Percentiles rank a stretch among this genome's conserved stretches.
These are phyloP conservation scores for Lactarius indigo DNA, from an alignment of 768 basidiomycete species.

Conservation along the genomic window DNA sequence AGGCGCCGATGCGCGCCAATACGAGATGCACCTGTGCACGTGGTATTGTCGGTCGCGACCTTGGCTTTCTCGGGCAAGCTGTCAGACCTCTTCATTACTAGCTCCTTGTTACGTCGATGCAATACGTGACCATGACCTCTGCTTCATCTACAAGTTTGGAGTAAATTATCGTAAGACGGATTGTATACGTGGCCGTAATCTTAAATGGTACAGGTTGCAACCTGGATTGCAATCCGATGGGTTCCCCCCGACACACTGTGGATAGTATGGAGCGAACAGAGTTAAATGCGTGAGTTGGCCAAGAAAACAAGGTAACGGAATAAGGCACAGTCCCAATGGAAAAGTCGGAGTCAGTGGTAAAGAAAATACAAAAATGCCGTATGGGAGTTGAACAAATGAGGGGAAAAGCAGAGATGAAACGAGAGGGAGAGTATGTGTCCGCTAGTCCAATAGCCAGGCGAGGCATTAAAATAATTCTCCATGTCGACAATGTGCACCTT, in stretches of 20 bases:
- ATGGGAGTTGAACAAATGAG: background rate
- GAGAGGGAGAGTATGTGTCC: background rate
- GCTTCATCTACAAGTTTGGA: background rate
- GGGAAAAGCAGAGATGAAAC: background rate
- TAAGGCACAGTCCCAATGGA: background rate
- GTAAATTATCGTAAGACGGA: background rate
- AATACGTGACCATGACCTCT: background rate
- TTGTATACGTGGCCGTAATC: background rate
- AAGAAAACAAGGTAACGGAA: background rate
- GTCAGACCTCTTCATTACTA: too few species aligned
- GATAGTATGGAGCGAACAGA: background rate
- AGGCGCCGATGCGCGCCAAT: too few species aligned
- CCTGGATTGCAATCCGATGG: background rate
- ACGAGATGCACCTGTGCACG: too few species aligned
- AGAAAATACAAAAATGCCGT: background rate
- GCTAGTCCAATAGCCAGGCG: background rate
- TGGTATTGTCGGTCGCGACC: too few species aligned
- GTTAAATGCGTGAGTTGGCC: background rate
- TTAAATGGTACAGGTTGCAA: background rate
- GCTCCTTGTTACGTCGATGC: too few species aligned
- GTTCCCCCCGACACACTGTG: background rate
- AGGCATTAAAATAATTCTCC: background rate
- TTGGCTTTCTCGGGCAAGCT: too few species aligned
- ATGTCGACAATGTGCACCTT: background rate
- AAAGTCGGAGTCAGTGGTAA: background rate